Base-by-base conservation (phyloP, 2,329 filamentous ascomycete species). In the Alternaria conjuncta region DNA sequence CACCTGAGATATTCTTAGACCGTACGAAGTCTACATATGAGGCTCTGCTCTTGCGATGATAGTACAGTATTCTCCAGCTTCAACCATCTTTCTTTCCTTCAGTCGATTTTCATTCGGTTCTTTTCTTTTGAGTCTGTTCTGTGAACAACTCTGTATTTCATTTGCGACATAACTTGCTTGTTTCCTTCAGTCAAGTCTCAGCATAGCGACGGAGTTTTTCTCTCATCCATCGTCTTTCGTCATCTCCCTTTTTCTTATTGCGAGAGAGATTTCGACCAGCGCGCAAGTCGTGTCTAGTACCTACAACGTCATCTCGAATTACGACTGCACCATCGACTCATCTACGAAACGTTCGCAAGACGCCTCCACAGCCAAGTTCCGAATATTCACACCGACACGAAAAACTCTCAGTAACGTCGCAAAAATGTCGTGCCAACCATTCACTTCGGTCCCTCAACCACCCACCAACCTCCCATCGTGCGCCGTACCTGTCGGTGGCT, bases 401-500 rank as follows among this genome's bases (percentile, higher is more conserved):
- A 4, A n/a, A 61, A 8, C 11, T 9, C 5, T 18, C 10, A 1
- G 15, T 20, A 43, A 23, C 28, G 28, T 4, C 36, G 18, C 45
- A 23, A 63, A 6, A 36, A 69, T 71, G 68, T 64, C 66, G 23
- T 64, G 64, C 57, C 50, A 60, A 61, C 61, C 67, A 15, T 70
- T 67, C 57, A 53, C 56, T 8, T 45, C 54, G 6, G 61, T 76
- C 26, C 73, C 74, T 4, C 55, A 60, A 20, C 74, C 74, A 23
- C 72, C 72, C 23, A 75, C 73, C 12, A 61, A 59, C 18, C 54
- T 60, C 13, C 30, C 71, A 18, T 67, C 73, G 20, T 75, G 73
- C 61, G 68, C 73, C 7, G 68, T 77, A 11, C 74, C 70, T 26
- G 51, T 76, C 26, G 74, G 74, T 46, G 69, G 70, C 44, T 66